phyloP scores from a whole-genome alignment of 192 early-diverging fungal species.

The Chytriomyces sp. region DNA sequence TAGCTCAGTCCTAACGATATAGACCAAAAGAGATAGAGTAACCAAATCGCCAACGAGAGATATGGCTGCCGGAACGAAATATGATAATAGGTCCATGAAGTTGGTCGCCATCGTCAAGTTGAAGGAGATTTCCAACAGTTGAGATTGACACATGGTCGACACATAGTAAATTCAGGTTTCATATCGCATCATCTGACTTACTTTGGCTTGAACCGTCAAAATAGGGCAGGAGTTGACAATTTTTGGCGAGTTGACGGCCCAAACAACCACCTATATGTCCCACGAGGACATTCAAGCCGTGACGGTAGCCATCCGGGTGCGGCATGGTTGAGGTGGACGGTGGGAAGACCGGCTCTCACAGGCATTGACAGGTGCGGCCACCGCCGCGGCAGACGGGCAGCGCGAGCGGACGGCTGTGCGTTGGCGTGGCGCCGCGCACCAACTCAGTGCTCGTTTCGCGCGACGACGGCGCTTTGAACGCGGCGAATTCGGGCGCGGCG shows the following conservation, averaged over 20 bases:
- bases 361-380: conserved; percentile 47
- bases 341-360: too few species aligned
- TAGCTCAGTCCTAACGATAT: too few species aligned
- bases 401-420: conserved; percentile 9
- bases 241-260: neutral
- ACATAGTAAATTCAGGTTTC: too few species aligned
- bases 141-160: too few species aligned
- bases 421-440: neutral
- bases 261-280: neutral
- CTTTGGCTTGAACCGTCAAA: too few species aligned
- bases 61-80: too few species aligned
- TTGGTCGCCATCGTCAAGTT: too few species aligned
- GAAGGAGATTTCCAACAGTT: too few species aligned
- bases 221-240: neutral
- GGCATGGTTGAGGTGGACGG: neutral
- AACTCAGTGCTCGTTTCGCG: neutral
- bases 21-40: too few species aligned
- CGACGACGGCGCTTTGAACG: neutral
- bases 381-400: conserved; percentile 49
- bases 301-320: conserved; percentile 20
- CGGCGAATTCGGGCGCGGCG: neutral
- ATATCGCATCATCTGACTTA: too few species aligned
- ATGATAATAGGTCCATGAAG: too few species aligned
- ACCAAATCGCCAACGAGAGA: too few species aligned
- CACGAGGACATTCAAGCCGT: neutral